phyloP scores from a whole-genome alignment of 305 asterid species.

The Coffea humblotiana region DNA sequence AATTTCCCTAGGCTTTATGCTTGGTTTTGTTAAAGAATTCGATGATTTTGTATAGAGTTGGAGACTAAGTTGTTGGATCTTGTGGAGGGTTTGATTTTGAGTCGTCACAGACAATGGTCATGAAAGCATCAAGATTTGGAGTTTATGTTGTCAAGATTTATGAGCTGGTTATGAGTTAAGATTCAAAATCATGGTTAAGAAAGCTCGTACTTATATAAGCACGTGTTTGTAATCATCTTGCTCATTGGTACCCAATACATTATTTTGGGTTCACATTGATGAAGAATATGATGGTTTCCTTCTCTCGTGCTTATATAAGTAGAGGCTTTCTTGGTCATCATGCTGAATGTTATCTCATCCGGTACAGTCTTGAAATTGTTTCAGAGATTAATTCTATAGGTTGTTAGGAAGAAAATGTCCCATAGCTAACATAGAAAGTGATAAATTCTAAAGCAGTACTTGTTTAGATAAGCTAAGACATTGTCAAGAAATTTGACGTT shows the following conservation, averaged over 20 bases:
- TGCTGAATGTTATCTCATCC: constrained; percentile 5
- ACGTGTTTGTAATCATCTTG: neutral
- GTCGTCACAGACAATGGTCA: neutral
- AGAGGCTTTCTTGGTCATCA: constrained; percentile 12
- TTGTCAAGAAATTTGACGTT: neutral
- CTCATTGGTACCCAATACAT: neutral
- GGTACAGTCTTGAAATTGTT: neutral
- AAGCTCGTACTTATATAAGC: constrained; percentile 24
- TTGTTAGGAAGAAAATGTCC: neutral
- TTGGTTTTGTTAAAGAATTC: neutral
- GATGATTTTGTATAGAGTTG: neutral
- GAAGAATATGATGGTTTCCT: neutral
- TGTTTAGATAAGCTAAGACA: neutral
- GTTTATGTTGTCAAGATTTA: neutral
- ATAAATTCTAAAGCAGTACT: neutral
- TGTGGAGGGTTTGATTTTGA: neutral
- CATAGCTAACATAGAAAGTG: neutral
- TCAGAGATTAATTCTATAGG: neutral
- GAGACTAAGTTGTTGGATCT: neutral
- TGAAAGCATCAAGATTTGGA: neutral
- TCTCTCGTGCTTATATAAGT: constrained; percentile 16
- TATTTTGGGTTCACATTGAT: neutral
- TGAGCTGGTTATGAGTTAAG: neutral
- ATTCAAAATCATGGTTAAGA: constrained; percentile 3
- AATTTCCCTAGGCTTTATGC: neutral